Percentiles rank a stretch among this genome's conserved stretches.
Evolutionary conservation across 139 green algal genomes (phyloP).

Genomic region (Chlorella sp.): DNA sequence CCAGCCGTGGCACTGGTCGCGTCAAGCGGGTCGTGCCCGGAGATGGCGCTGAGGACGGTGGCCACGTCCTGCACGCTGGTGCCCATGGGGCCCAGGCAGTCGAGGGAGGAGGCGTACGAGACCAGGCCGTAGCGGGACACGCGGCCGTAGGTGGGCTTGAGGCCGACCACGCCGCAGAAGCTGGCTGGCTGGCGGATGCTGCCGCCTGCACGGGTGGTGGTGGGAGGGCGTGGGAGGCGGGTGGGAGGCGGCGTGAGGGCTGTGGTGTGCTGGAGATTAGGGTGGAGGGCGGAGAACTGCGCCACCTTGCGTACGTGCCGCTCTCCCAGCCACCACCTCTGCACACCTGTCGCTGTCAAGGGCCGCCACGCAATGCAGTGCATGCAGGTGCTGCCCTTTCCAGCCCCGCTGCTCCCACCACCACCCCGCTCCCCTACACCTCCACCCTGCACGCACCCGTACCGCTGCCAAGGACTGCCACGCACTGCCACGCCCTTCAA

Average conservation of each 20-base stretch:
- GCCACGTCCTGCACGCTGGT: constrained; percentile 83
- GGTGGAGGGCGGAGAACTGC: too few species aligned
- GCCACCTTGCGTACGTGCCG: too few species aligned
- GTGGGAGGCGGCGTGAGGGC: constrained; percentile 56
- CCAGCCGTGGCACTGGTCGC: constrained; percentile 45
- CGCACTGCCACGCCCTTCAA: too few species aligned
- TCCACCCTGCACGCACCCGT: too few species aligned
- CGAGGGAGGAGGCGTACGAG: constrained; percentile 91
- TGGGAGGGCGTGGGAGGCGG: constrained; percentile 75
- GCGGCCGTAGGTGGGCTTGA: constrained; percentile 96
- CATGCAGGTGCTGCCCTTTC: too few species aligned
- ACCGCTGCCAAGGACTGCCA: too few species aligned
- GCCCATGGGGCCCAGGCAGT: constrained; percentile 80
- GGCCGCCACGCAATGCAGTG: constrained; percentile 56
- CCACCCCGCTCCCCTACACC: too few species aligned
- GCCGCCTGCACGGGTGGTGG: constrained; percentile 82
- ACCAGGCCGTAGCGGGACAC: constrained; percentile 89
- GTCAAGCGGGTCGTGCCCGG: constrained; percentile 47
- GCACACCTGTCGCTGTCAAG: constrained; percentile 89
- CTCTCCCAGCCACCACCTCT: too few species aligned
- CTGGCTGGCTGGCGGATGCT: constrained; percentile 89
- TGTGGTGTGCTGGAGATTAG: too few species aligned
- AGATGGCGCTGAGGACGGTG: constrained; percentile 68
- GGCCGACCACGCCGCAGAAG: constrained; percentile 90
- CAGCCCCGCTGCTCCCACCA: too few species aligned